Conservation (phyloP, 2,329 filamentous ascomycete species). For the Achaetomium macrosporum region DNA sequence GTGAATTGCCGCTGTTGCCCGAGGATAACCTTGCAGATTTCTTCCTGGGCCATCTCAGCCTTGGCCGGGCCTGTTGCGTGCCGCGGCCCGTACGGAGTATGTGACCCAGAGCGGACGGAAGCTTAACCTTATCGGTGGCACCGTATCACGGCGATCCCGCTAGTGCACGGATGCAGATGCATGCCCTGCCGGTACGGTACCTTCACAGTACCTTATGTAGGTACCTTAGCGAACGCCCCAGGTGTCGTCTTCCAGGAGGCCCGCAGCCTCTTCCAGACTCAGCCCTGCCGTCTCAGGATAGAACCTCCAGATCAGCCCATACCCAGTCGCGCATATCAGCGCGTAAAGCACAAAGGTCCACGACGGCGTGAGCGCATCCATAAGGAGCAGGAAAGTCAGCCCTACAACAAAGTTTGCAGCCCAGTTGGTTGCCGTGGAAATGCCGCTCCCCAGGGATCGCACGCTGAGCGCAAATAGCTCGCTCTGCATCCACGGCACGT, state of each 20-base stretch:
- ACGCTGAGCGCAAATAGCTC: constrained; percentile 80
- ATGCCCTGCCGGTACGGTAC: neutral
- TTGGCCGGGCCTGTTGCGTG: neutral
- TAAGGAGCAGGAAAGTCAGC: constrained; percentile 80
- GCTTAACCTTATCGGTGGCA: too few relatives aligned
- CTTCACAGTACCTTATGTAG: neutral
- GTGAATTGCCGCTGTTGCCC: constrained; percentile 10
- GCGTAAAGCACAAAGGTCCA: constrained; percentile 83
- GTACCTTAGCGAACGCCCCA: constrained; percentile 60
- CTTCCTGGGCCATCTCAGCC: neutral
- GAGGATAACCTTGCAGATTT: constrained; percentile 5
- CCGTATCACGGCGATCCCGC: neutral
- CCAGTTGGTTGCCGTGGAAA: constrained; percentile 82
- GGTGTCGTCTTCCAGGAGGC: constrained; percentile 62
- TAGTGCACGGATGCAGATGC: constrained; percentile 7
- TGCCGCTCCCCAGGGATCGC: constrained; percentile 63
- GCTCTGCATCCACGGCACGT: constrained; percentile 93
- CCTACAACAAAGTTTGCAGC: constrained; percentile 79
- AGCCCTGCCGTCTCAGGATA: constrained; percentile 86
- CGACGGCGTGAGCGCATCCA: constrained; percentile 65
- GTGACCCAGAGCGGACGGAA: too few relatives aligned
- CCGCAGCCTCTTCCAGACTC: constrained; percentile 72
- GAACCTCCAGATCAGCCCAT: constrained; percentile 61
- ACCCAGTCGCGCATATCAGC: constrained; percentile 61
- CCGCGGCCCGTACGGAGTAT: too few relatives aligned